A percentile compares a stretch with the other conserved stretches of the same genome.
phyloP scores from a whole-genome alignment of 202 grass and related monocot species.

The Carex arenaria region DNA sequence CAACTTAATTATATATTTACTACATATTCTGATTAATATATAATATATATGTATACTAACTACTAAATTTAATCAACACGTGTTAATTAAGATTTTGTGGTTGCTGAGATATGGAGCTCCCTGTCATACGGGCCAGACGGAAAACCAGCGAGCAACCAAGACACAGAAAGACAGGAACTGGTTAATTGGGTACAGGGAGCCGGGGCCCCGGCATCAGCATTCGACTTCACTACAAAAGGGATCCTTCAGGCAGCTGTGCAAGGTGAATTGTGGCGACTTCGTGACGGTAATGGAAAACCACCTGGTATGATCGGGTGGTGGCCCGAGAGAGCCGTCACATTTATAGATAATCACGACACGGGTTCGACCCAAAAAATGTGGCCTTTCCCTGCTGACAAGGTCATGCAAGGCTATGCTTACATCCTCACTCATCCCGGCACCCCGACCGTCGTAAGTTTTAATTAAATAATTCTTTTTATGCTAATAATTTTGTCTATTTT shows the following conservation, averaged over 20 bases:
- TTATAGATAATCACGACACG: constrained; percentile 61
- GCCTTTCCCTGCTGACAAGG: constrained; percentile 38
- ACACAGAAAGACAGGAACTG: constrained; percentile 30
- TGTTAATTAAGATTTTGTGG: constrained; percentile 23
- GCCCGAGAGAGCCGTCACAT: constrained; percentile 49
- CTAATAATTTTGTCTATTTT: background rate
- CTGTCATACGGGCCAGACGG: constrained; percentile 47
- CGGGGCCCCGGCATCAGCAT: constrained; percentile 15
- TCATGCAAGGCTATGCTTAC: constrained; percentile 43
- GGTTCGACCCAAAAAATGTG: constrained; percentile 38
- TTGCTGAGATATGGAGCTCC: constrained; percentile 35
- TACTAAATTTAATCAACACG: background rate
- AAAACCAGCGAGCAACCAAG: constrained; percentile 35
- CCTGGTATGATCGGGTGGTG: constrained; percentile 46
- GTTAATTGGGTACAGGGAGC: constrained; percentile 30
- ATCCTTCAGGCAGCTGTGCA: constrained; percentile 47
- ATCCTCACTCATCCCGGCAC: constrained; percentile 42
- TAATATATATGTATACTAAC: background rate
- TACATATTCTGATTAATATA: background rate
- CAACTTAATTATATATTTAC: too few relatives aligned
- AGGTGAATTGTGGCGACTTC: constrained; percentile 41
- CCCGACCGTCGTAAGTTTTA: constrained; percentile 28
- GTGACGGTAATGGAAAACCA: constrained; percentile 33
- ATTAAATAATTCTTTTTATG: background rate
- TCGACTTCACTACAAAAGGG: constrained; percentile 68